A percentile compares a stretch with the other conserved stretches of the same genome.
Conservation (phyloP, 2,329 filamentous ascomycete genomes). For the Pseudogymnoascus sp. region DNA sequence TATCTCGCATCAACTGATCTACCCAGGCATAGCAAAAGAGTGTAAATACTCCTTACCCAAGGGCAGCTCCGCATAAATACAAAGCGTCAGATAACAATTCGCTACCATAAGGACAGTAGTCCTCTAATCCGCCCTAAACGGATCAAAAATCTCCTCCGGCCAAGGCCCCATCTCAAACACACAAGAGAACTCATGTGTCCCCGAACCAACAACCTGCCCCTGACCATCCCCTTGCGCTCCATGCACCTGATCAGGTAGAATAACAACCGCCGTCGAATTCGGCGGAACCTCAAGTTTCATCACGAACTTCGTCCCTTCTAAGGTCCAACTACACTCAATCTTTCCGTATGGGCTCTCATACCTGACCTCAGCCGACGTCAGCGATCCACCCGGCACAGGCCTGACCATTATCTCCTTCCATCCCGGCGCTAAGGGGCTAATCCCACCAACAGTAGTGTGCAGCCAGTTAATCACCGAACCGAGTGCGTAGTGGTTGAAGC, state of each 20-base stretch:
- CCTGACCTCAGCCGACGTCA: constrained; percentile 25
- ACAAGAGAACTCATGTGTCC: constrained; percentile 10
- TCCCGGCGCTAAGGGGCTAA: constrained; percentile 24
- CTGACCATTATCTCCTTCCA: constrained; percentile 27
- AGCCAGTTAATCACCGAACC: constrained; percentile 31
- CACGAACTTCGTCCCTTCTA: constrained; percentile 12
- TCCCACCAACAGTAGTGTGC: constrained; percentile 30
- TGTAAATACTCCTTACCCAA: no score
- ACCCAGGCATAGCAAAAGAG: no score
- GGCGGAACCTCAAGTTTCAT: constrained; percentile 19
- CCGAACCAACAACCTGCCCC: constrained; percentile 9
- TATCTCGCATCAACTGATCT: no score
- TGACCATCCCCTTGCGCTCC: background rate
- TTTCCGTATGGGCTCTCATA: constrained; percentile 27
- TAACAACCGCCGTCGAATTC: constrained; percentile 18
- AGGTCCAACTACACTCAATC: constrained; percentile 21
- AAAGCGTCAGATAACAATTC: background rate
- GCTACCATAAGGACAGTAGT: background rate
- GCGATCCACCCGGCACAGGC: constrained; percentile 27
- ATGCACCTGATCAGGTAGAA: constrained; percentile 11
- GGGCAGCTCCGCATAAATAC: no score
- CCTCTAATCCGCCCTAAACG: background rate
- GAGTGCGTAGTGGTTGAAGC: constrained; percentile 32
- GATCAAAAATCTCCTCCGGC: constrained; percentile 4
- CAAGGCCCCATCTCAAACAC: background rate